Evolutionary conservation across 805 yeast species (phyloP).

Genomic region (Komagataella pseudopastoris): DNA sequence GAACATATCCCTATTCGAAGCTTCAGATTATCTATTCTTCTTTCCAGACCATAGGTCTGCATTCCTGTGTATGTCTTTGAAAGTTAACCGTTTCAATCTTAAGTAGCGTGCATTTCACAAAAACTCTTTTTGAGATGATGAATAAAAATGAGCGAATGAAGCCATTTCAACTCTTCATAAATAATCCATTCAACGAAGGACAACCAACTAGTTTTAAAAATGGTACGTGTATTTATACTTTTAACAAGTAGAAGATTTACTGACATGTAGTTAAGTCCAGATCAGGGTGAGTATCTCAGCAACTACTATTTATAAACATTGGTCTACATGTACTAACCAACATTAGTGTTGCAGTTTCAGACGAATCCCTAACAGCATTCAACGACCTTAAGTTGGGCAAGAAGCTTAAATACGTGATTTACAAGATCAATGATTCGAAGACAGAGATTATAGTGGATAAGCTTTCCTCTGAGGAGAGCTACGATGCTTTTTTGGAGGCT

Average conservation of each 20-base stretch:
- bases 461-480: conserved; percentile 61
- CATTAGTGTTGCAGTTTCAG: conserved; percentile 63
- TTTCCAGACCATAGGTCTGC: background rate
- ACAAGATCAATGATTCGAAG: conserved; percentile 68
- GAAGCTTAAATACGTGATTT: conserved; percentile 75
- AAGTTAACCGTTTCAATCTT: background rate
- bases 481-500: conserved; percentile 76
- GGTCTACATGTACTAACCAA: background rate
- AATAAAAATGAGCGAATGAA: background rate
- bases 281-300: conserved; percentile 1
- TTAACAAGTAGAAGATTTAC: background rate
- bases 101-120: background rate
- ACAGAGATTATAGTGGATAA: conserved; percentile 83
- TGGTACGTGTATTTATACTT: background rate
- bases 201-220: background rate
- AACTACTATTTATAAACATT: no score
- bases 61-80: background rate
- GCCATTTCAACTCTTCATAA: background rate
- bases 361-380: conserved; percentile 88
- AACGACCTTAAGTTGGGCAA: conserved; percentile 92
- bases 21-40: background rate
- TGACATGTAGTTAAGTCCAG: conserved; percentile 1
- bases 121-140: background rate
- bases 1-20: background rate
- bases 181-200: background rate